Base-by-base conservation (phyloP, 2,329 filamentous ascomycete species). In the Didymella arachidicola region DNA sequence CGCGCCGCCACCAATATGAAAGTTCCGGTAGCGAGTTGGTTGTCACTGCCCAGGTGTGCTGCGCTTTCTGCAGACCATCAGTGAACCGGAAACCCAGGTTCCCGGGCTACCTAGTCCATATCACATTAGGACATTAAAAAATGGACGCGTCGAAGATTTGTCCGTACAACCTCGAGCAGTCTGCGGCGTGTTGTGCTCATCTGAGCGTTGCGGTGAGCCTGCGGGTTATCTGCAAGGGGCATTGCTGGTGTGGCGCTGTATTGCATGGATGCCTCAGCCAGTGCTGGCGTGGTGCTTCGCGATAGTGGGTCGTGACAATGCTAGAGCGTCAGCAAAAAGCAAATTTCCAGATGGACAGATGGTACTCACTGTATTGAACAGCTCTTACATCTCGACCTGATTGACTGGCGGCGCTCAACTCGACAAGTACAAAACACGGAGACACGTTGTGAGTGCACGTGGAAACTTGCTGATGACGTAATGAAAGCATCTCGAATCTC, bases 71-170 rank as follows among this genome's bases (percentile, higher is more conserved):
- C 44, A 43, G 52, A 55, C 45, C 38, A 56, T 50, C 44, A 29
- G 16, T 38, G 30, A 32, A 11, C 26, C 52, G 53, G 53, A 34
- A 57, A n/a, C 47, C 41, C 32, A 27, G n/a, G 6, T 34, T 51
- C 42, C 53, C 53, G 53, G 32, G 2, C 19, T n/a, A n/a, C n/a
- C n/a, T 51, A 51, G 47, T 46, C 16, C 34, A 39, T 25, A 39
- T 50, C 2, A 25, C 19, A 41, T 4, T 11, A 14, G 14, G 36
- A 18, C 38, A 26, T 22, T 38, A 27, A 14, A 32, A 39, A 30
- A 55, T 19, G 16, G n/a, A 45, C 53, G 41, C 47, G 41, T 41
- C 41, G 10, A 39, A 22, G 19, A 38, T 12, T 44, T 16, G 12
- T 10, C 7, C 14, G 25, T 39, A n/a, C 16, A n/a, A n/a, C 41